Conservation (phyloP, 106 monocot species). For the Acanthochlamys bracteata region DNA sequence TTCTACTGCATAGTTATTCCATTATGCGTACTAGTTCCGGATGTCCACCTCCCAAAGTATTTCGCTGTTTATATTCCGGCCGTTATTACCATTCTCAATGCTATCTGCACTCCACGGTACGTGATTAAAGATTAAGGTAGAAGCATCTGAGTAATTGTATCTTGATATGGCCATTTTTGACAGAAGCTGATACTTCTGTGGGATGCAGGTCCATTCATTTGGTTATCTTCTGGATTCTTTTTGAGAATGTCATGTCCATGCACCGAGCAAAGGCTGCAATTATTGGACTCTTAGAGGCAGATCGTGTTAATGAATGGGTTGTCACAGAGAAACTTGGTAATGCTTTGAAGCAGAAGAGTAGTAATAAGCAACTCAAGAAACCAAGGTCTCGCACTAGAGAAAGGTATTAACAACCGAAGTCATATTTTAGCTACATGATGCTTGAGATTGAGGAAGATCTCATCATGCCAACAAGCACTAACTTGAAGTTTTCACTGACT, state of each 20-base stretch:
- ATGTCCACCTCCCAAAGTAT: slow-evolving; percentile 46
- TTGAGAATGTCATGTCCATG: slow-evolving; percentile 69
- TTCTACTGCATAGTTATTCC: slow-evolving; percentile 73
- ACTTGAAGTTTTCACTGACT: too few relatives aligned
- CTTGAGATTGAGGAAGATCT: too few relatives aligned
- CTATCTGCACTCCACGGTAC: slow-evolving; percentile 47
- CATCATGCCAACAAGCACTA: too few relatives aligned
- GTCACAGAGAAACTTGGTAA: slow-evolving; percentile 58
- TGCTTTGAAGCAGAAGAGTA: slow-evolving; percentile 14
- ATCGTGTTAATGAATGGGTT: slow-evolving; percentile 56
- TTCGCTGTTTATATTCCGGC: slow-evolving; percentile 41
- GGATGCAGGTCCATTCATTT: slow-evolving; percentile 36
- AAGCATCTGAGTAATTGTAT: too few relatives aligned
- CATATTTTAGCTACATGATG: too few relatives aligned
- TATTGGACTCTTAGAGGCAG: slow-evolving; percentile 43
- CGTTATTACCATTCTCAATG: slow-evolving; percentile 56
- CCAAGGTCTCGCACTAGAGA: slow-evolving; percentile 17
- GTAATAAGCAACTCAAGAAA: slow-evolving; percentile 13
- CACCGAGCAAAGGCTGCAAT: slow-evolving; percentile 47
- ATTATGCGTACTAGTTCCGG: slow-evolving; percentile 31
- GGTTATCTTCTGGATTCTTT: slow-evolving; percentile 62
- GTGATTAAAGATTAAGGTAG: too few relatives aligned
- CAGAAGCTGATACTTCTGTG: too few relatives aligned
- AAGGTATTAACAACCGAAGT: slow-evolving; percentile 18
- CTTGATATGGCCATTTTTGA: too few relatives aligned